Evolutionary conservation across 371 early-diverging fungal species (phyloP), one percentile per base, ranked within the genome.

Genomic region (Lichtheimia hyalospora): DNA sequence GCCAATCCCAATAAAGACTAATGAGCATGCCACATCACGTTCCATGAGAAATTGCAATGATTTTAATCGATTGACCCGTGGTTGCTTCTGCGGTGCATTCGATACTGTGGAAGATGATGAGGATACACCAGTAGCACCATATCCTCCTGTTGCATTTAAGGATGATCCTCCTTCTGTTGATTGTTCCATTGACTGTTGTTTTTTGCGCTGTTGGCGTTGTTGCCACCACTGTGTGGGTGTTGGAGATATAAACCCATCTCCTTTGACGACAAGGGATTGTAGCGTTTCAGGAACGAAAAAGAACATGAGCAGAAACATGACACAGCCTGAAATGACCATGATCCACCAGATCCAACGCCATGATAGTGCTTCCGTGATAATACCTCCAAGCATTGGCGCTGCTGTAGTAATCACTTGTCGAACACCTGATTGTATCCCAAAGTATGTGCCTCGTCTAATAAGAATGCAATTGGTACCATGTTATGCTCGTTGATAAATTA

Each of bases 201-300:
- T 39, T 57, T 55, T 58, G 48, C 61, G 54, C 3, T 39, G 25
- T 21, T 48, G 61, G 61, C 12, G 68, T 58, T 5, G 62, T 57
- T 27, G 64, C 41, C 58, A 55, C 56, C 54, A 62, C 53, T 68
- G 61, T 5, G 24, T 41, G 3, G 68, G 68, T 2, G 68, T 68
- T 12, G 64, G 68, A 40, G 57, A 58, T 3, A 54, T 58, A 50
- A 63, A 64, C 6, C 52, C 61, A 1, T 61, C 61, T 7, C 68
- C 68, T 49, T 68, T 58, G 15, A 58, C 62, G 5, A 78, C 82
- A 15, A 79, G 53, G 1, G 73, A 60, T 21, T 77, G 79, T 34
- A 83, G 77, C 0, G 87, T 87, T 60, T 87, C 87, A 8, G 87
- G 85, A 39, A 86, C 63, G 34, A 83, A 67, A 58, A 83, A 71